phyloP scores from a whole-genome alignment of 768 basidiomycete genomes.

The Suillus tomentosus region DNA sequence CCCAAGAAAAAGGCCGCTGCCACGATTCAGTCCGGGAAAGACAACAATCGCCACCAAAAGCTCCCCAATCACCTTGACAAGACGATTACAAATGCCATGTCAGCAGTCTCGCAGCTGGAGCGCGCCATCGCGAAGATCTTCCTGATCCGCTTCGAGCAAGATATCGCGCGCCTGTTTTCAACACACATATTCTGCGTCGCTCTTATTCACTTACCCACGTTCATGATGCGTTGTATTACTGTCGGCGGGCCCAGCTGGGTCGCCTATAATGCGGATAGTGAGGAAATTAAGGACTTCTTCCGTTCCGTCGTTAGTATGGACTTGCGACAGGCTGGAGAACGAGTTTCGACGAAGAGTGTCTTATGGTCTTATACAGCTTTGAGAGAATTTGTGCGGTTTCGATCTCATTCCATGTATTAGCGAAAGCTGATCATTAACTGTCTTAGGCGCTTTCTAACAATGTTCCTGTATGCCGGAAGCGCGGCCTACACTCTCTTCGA shows the following conservation, averaged over 20 bases:
- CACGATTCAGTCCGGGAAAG: constrained; percentile 23
- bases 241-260: constrained; percentile 70
- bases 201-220: constrained; percentile 65
- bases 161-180: constrained; percentile 74
- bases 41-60: constrained; percentile 35
- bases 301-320: constrained; percentile 73
- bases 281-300: constrained; percentile 77
- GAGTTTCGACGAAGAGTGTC: constrained; percentile 78
- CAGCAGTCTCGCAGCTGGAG: constrained; percentile 67
- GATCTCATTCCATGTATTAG: neutral
- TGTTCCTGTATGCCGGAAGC: constrained; percentile 61
- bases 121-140: constrained; percentile 68
- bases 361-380: constrained; percentile 80
- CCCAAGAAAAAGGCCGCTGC: constrained; percentile 48
- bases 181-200: constrained; percentile 67
- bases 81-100: constrained; percentile 54
- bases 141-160: constrained; percentile 70
- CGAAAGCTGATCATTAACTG: neutral
- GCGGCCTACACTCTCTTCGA: constrained; percentile 67
- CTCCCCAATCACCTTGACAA: constrained; percentile 55
- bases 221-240: constrained; percentile 64
- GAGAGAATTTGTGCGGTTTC: constrained; percentile 64
- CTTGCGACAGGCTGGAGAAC: constrained; percentile 73
- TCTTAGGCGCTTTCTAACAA: constrained; percentile 69
- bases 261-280: constrained; percentile 63